A percentile compares a stretch with the other conserved stretches of the same genome.
These are phyloP conservation scores for Tephrocybe sp. DNA, from an alignment of 768 basidiomycete species.

Conservation along the genomic window DNA sequence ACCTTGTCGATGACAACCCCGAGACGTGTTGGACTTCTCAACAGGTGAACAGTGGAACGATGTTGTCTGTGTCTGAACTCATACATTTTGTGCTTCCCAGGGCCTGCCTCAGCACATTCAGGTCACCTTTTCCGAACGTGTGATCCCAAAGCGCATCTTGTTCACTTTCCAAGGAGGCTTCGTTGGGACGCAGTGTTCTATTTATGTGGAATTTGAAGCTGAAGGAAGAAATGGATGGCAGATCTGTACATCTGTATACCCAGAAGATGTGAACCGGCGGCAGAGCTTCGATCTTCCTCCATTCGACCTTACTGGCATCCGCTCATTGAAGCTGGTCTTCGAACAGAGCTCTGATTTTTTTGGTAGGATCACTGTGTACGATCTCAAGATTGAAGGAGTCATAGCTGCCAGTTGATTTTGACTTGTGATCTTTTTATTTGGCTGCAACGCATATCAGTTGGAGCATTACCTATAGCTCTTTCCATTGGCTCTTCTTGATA, in stretches of 20 bases:
- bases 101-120: slow-evolving; percentile 79
- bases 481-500: no score
- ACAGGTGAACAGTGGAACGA: slow-evolving; percentile 51
- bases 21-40: slow-evolving; percentile 88
- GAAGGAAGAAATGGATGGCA: slow-evolving; percentile 44
- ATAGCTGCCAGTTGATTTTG: slow-evolving; percentile 1
- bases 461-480: no score
- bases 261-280: slow-evolving; percentile 76
- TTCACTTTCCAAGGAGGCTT: slow-evolving; percentile 88
- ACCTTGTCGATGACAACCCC: slow-evolving; percentile 65
- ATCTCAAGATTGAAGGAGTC: slow-evolving; percentile 14
- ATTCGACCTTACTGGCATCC: slow-evolving; percentile 31
- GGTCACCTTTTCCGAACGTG: slow-evolving; percentile 51
- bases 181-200: slow-evolving; percentile 64
- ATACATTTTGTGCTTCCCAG: slow-evolving; percentile 33
- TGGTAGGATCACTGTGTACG: slow-evolving; percentile 17
- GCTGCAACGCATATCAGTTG: no score
- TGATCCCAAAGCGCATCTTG: slow-evolving; percentile 55
- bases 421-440: no score
- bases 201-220: slow-evolving; percentile 36
- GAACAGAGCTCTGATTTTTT: slow-evolving; percentile 8
- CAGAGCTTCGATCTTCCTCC: slow-evolving; percentile 62
- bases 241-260: slow-evolving; percentile 57
- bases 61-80: neutral
- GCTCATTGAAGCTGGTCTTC: slow-evolving; percentile 64